phyloP scores from a whole-genome alignment of 176 grass and related monocot species.

The Triticum timopheevii region DNA sequence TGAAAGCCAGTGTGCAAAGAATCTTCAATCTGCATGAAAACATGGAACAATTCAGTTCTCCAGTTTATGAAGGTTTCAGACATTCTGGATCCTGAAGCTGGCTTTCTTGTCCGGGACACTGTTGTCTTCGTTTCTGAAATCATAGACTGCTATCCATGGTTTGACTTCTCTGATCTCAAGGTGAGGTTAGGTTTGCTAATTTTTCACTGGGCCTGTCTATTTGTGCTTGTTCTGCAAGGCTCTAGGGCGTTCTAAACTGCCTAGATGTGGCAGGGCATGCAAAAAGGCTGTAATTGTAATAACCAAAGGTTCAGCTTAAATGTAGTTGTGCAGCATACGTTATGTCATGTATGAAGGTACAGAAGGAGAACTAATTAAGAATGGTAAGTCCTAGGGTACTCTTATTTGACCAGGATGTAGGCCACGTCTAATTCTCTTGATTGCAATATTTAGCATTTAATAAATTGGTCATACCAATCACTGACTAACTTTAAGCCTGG shows the following conservation, averaged over 20 bases:
- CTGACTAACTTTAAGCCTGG: background rate
- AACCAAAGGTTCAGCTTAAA: background rate
- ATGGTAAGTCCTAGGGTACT: background rate
- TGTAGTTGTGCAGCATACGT: background rate
- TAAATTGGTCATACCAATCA: background rate
- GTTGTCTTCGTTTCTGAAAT: conserved; percentile 90
- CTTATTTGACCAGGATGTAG: conserved; percentile 1
- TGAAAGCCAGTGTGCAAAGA: conserved; percentile 90
- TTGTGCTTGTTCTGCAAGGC: background rate
- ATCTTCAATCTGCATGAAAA: conserved; percentile 99
- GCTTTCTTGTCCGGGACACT: conserved; percentile 87
- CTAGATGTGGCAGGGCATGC: background rate
- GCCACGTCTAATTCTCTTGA: background rate
- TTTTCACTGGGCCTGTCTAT: conserved; percentile 26
- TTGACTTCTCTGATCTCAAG: conserved; percentile 99
- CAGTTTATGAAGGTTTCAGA: conserved; percentile 99
- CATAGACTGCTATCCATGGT: conserved; percentile 97
- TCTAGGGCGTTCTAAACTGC: background rate
- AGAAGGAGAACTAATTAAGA: background rate
- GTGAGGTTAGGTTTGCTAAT: conserved; percentile 48
- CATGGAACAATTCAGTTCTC: conserved; percentile 99
- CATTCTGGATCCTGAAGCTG: conserved; percentile 77
- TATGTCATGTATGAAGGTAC: conserved; percentile 2
- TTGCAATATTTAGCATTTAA: background rate
- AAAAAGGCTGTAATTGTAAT: background rate